Base-by-base conservation (phyloP, 1,284 basidiomycete species). In the Amylostereum areolatum region DNA sequence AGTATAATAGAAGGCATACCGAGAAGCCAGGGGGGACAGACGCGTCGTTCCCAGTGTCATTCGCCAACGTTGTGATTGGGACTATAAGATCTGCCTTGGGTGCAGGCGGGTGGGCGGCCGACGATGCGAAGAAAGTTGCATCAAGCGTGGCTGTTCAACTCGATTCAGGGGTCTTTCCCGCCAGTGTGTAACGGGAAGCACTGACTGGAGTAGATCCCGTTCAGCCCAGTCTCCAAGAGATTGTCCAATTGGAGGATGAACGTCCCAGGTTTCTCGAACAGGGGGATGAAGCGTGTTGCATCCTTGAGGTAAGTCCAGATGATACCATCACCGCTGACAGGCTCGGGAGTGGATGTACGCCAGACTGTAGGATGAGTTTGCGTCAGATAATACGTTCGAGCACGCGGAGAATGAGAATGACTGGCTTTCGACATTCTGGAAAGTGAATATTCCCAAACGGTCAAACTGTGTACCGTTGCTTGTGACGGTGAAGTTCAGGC, bases 301-400 rank as follows among this genome's bases (percentile, higher is more conserved):
- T 89, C 88, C 60, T 89, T 90, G 57, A 79, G 63, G 57, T 85
- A 82, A 0, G 85, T 88, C 87, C 86, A 90, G 46, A 88, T 80
- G 53, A 89, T 88, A 3, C 87, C 87, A 45, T 79, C 73, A 1
- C 74, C 78, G 10, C 58, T 52, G 0, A 81, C 84, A 1, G 87
- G 87, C 60, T 90, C 87, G 0, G 87, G 83, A 11, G 87, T 90
- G 0, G 85, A 88, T 24, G 84, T 89, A 34, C 87, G 73, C 87
- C 87, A 89, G 46, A 90, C 84, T 71, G 43, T 40, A 10, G 18
- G 33, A n/a, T 50, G 10, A 32, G 34, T 33, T 6, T 5, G 24
- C 12, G 27, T 25, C 9, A 37, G 32, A 18, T 18, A 18, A 18
- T 18, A 18, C 18, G 18, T 18, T 18, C 18, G 18, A 18, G 18